Conservation (phyloP, 164 flowering plant species). For the Tinospora cordifolia region DNA sequence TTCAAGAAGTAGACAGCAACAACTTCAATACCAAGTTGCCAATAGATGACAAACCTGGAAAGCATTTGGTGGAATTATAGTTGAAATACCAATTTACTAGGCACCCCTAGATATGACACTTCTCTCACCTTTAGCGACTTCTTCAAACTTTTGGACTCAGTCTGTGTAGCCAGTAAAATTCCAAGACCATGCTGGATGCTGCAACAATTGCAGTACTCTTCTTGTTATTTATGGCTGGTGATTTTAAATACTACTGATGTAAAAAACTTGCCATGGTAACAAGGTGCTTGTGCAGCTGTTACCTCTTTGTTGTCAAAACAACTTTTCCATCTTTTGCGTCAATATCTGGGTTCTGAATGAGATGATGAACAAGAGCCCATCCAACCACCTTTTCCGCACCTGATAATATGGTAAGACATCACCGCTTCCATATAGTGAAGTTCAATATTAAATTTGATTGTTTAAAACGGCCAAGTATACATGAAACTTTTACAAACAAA, state of each 20-base stretch:
- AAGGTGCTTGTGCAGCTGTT: conserved; percentile 4
- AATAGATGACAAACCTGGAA: too few relatives aligned
- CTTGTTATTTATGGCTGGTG: conserved; percentile 9
- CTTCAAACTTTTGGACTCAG: conserved; percentile 69
- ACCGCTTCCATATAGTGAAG: background rate
- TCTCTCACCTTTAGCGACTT: conserved; percentile 71
- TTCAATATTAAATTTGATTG: background rate
- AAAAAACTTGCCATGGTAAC: background rate
- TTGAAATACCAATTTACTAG: background rate
- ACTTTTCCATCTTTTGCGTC: conserved; percentile 36
- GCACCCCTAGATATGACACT: background rate
- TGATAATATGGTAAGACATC: conserved; percentile 19
- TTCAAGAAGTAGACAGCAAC: too few relatives aligned
- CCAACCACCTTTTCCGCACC: conserved; percentile 81
- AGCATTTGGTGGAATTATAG: too few relatives aligned
- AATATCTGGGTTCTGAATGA: conserved; percentile 47
- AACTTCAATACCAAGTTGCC: too few relatives aligned
- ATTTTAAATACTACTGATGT: background rate
- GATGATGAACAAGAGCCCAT: conserved; percentile 74
- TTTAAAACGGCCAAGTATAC: background rate
- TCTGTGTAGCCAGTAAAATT: conserved; percentile 55
- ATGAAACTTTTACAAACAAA: background rate
- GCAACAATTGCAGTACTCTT: conserved; percentile 23
- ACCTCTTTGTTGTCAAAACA: conserved; percentile 61
- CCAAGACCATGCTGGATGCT: conserved; percentile 67